These are phyloP conservation scores for Coccomyxa subellipsoidea DNA, from an alignment of 163 green algal genomes.

Conservation along the genomic window DNA sequence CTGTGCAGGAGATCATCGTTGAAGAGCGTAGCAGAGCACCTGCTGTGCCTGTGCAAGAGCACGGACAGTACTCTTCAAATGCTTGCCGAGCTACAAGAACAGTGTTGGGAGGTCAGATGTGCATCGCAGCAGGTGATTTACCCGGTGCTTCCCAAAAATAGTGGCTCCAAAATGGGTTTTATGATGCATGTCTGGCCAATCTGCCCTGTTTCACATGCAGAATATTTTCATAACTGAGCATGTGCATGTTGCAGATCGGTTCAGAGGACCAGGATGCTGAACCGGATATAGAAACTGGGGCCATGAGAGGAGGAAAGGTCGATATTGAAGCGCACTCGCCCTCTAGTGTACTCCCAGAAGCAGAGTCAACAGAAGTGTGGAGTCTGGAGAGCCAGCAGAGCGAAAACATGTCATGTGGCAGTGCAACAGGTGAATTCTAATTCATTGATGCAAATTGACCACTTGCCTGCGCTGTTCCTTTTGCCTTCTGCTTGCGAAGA, in stretches of 20 bases:
- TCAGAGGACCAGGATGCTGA: too few species aligned
- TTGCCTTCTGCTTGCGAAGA: background rate
- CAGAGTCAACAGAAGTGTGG: background rate
- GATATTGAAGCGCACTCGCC: background rate
- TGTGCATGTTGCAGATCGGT: background rate
- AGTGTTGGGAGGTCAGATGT: background rate
- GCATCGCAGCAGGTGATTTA: background rate
- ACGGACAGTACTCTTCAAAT: background rate
- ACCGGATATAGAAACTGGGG: background rate
- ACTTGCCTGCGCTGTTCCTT: background rate
- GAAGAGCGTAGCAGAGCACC: slow-evolving; percentile 14
- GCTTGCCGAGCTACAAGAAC: background rate
- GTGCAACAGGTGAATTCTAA: background rate
- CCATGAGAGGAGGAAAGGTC: background rate
- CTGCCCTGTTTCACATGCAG: background rate
- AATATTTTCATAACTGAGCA: background rate
- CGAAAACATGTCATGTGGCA: background rate
- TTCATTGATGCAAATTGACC: background rate
- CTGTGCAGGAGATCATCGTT: background rate
- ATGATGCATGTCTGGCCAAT: background rate
- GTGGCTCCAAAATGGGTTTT: background rate
- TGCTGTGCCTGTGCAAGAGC: slow-evolving; percentile 15
- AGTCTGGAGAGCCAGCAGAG: background rate
- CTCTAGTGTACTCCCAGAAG: background rate
- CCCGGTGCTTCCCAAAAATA: background rate